Evolutionary conservation across 2,329 filamentous ascomycete genomes (phyloP).

Genomic region (Penicillium thymicola): DNA sequence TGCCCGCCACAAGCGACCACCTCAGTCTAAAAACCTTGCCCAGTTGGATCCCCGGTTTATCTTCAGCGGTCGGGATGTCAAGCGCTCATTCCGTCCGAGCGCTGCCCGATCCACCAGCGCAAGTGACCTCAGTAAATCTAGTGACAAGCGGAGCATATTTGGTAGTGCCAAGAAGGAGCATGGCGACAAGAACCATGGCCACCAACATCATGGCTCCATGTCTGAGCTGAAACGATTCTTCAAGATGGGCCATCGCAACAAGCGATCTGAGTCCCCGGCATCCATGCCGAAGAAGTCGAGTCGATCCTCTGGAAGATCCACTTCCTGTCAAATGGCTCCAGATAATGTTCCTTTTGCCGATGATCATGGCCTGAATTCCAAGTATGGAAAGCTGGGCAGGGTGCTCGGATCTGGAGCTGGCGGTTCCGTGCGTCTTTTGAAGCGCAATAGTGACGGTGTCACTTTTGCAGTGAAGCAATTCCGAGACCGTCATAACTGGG

Average conservation of each 20-base stretch:
- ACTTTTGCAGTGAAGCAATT: conserved; percentile 99
- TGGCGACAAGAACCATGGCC: conserved; percentile 47
- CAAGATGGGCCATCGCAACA: conserved; percentile 67
- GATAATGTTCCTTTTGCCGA: conserved; percentile 78
- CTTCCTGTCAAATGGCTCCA: conserved; percentile 51
- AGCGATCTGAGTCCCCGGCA: conserved; percentile 60
- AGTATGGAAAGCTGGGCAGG: conserved; percentile 93
- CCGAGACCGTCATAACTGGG: conserved; percentile 83
- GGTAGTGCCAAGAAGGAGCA: conserved; percentile 55
- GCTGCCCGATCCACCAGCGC: conserved; percentile 49
- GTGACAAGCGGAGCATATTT: conserved; percentile 54
- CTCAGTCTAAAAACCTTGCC: conserved; percentile 62
- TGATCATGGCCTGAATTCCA: conserved; percentile 83
- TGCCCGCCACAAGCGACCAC: conserved; percentile 72
- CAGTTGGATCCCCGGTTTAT: conserved; percentile 78
- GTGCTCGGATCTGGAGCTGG: conserved; percentile 91
- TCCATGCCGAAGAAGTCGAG: conserved; percentile 56
- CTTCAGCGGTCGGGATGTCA: conserved; percentile 72
- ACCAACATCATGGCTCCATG: conserved; percentile 73
- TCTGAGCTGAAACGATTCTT: conserved; percentile 96
- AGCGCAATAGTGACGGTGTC: conserved; percentile 83
- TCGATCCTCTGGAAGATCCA: conserved; percentile 53
- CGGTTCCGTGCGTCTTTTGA: conserved; percentile 91
- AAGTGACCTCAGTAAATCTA: conserved; percentile 38
- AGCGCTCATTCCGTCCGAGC: conserved; percentile 47